Base-by-base conservation (phyloP, 2,329 filamentous ascomycete genomes). In the Ophiostoma piceae region DNA sequence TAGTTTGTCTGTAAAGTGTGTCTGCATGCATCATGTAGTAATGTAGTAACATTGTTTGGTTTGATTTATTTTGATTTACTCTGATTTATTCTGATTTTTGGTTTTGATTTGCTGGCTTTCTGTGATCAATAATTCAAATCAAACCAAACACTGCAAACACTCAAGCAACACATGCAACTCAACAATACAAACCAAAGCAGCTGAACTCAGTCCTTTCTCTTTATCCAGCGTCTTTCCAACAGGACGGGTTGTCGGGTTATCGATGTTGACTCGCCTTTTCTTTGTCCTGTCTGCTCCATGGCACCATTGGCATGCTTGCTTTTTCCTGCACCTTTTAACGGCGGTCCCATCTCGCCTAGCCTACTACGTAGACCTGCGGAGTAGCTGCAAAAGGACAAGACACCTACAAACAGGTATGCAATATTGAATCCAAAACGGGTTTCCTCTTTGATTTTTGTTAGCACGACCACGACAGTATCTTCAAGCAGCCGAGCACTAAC, bases 401-500 rank as follows among this genome's bases (percentile, higher is more conserved):
- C 39, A 41, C 8, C 43, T 26, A 9, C 11, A 26, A 26, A 4
- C 22, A 57, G 51, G 51, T 29, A 26, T 57, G n/a, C 16, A 57
- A 57, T 57, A 57, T 57, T 57, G 51, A 57, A 26, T 57, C 51
- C 51, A 57, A 57, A 26, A 57, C 51, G 51, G 51, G 51, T 12
- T 26, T 57, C n/a, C 22, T 22, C 43, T 51, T n/a, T 29, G 26
- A 29, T 16, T 51, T n/a, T 51, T 14, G n/a, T n/a, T n/a, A n/a
- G n/a, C n/a, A n/a, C n/a, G n/a, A n/a, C n/a, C n/a, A n/a, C n/a
- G n/a, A 35, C 35, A 35, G 35, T 1, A 35, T 35, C 35, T 35
- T 8, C 35, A 35, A 35, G 5, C 35, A 35, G 35, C 35, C 35
- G 35, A 35, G 35, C 35, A 35, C 35, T 35, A 35, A 35, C 8